Percentiles rank a stretch among this genome's conserved stretches.
These are phyloP conservation scores for Phytophthora chlamydospora DNA, from an alignment of 352 stramenopile genomes.

Conservation along the genomic window DNA sequence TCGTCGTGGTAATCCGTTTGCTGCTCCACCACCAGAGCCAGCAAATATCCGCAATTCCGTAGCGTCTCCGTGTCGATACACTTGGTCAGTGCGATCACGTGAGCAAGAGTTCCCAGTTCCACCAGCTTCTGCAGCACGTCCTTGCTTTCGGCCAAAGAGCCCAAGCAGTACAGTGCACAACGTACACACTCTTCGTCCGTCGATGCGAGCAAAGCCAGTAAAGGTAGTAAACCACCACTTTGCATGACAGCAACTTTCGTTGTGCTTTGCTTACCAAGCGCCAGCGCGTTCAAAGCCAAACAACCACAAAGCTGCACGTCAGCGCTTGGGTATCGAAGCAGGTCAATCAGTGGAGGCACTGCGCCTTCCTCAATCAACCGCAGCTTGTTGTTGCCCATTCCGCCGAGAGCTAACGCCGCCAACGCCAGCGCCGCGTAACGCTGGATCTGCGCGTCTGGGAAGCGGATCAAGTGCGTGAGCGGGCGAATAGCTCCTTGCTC, in stretches of 20 bases:
- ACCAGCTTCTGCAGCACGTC: constrained; percentile 93
- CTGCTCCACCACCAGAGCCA: constrained; percentile 91
- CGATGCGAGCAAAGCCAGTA: constrained; percentile 89
- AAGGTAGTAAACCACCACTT: constrained; percentile 86
- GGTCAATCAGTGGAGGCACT: constrained; percentile 91
- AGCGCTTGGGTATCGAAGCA: constrained; percentile 93
- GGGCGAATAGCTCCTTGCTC: constrained; percentile 93
- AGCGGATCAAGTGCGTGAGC: constrained; percentile 94
- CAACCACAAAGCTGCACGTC: constrained; percentile 94
- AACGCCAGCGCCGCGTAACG: constrained; percentile 93
- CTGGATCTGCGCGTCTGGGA: constrained; percentile 96
- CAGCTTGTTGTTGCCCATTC: constrained; percentile 93
- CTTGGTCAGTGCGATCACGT: constrained; percentile 81
- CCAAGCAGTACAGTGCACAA: constrained; percentile 92
- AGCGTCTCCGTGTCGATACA: constrained; percentile 93
- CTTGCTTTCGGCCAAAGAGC: constrained; percentile 92
- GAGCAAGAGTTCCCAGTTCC: constrained; percentile 84
- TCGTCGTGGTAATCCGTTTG: constrained; percentile 93
- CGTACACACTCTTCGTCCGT: constrained; percentile 91
- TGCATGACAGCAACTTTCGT: constrained; percentile 93
- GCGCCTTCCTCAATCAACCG: constrained; percentile 93
- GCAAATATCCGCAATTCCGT: constrained; percentile 93
- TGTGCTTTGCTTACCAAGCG: constrained; percentile 82
- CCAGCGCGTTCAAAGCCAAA: constrained; percentile 92
- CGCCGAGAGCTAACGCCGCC: constrained; percentile 92